Evolutionary conservation across 2,329 filamentous ascomycete genomes (phyloP).

Genomic region (Colletotrichum gloeosporioides): DNA sequence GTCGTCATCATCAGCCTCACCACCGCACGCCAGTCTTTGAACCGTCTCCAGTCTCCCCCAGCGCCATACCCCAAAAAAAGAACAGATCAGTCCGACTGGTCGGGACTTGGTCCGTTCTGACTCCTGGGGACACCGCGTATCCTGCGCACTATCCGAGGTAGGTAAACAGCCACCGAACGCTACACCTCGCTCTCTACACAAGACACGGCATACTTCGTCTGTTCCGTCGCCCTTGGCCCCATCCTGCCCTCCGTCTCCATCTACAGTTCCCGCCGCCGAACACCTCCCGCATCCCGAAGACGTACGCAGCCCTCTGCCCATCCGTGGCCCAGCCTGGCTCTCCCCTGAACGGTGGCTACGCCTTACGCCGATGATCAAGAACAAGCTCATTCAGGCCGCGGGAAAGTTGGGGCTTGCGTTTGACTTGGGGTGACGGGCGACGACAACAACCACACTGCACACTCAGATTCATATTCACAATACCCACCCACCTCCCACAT

Average conservation of each 20-base stretch:
- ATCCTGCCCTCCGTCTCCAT: not conserved
- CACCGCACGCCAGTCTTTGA: not conserved
- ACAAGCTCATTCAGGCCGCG: not conserved
- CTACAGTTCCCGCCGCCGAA: not conserved
- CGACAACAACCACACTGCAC: not conserved
- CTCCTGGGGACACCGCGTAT: not conserved
- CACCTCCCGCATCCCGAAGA: slow-evolving; percentile 10
- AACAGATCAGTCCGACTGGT: not conserved
- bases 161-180: not conserved
- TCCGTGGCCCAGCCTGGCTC: not conserved
- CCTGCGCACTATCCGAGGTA: not conserved
- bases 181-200: not conserved
- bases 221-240: not conserved
- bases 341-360: not conserved
- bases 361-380: not conserved
- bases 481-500: slow-evolving; percentile 8
- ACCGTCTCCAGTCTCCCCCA: not conserved
- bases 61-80: not conserved
- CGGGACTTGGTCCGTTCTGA: not conserved
- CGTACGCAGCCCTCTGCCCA: not conserved
- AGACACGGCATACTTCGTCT: not conserved
- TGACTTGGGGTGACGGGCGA: not conserved
- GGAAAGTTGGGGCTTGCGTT: not conserved
- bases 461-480: not conserved
- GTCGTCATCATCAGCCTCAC: slow-evolving; percentile 18